Conservation (phyloP, 2,329 filamentous ascomycete species). For the Berkeleyomyces rouxiae region DNA sequence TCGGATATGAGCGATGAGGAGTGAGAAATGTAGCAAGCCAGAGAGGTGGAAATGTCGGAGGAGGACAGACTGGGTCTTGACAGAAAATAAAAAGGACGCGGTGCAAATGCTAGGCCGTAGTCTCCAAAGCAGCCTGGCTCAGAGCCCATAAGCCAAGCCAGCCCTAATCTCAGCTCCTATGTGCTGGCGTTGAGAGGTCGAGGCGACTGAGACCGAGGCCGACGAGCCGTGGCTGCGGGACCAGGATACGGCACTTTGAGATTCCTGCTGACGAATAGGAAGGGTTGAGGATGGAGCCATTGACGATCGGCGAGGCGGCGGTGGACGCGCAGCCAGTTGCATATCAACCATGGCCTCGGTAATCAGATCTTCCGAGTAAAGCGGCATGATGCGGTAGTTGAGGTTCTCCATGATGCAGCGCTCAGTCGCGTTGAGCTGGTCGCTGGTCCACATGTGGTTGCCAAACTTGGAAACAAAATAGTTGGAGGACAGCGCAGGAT, state of each 20-base stretch:
- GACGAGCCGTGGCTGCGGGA: constrained; percentile 6
- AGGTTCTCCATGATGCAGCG: constrained; percentile 47
- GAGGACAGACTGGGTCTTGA: background rate
- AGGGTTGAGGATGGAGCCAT: background rate
- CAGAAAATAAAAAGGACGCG: background rate
- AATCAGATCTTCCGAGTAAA: constrained; percentile 40
- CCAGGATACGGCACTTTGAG: background rate
- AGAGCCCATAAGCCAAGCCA: background rate
- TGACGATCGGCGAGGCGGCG: background rate
- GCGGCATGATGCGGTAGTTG: constrained; percentile 43
- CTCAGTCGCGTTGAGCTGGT: constrained; percentile 48
- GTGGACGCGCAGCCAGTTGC: constrained; percentile 36
- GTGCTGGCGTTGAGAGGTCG: background rate
- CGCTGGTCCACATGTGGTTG: constrained; percentile 37
- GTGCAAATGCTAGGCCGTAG: background rate
- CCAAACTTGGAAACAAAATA: constrained; percentile 40
- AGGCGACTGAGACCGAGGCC: constrained; percentile 6
- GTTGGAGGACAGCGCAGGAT: constrained; percentile 35
- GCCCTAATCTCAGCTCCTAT: background rate
- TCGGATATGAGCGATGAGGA: background rate
- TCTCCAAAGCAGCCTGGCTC: background rate
- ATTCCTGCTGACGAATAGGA: background rate
- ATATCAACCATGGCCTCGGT: constrained; percentile 46
- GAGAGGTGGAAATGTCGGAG: background rate
- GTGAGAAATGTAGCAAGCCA: background rate